Percentiles rank a stretch among this genome's conserved stretches.
phyloP scores from a whole-genome alignment of 768 basidiomycete genomes.

The Boletus pseudopeckii region DNA sequence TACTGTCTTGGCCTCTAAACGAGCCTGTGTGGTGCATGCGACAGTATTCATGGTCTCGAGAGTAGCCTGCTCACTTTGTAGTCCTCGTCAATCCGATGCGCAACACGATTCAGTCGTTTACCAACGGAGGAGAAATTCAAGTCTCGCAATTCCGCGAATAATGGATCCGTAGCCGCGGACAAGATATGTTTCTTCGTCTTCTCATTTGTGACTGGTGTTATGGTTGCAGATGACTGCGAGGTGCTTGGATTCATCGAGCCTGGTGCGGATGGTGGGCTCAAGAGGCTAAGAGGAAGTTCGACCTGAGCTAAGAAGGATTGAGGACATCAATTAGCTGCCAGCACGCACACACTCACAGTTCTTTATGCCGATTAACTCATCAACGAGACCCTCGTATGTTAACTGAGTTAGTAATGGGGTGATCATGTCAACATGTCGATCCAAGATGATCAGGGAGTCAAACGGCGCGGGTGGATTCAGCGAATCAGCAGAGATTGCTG shows the following conservation, averaged over 20 bases:
- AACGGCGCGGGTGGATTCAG: conserved; percentile 56
- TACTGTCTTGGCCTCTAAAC: conserved; percentile 85
- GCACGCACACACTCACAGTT: conserved; percentile 61
- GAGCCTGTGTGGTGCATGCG: conserved; percentile 46
- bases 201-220: conserved; percentile 61
- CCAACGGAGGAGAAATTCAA: conserved; percentile 91
- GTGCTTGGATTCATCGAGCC: conserved; percentile 37
- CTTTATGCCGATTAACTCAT: conserved; percentile 86
- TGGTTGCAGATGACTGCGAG: conserved; percentile 42
- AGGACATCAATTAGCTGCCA: background rate
- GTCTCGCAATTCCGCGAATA: conserved; percentile 83
- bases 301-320: conserved; percentile 55
- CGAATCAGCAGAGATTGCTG: conserved; percentile 37
- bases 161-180: conserved; percentile 70
- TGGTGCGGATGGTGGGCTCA: conserved; percentile 53
- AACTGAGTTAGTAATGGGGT: conserved; percentile 93
- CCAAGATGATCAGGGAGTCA: conserved; percentile 85
- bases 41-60: background rate
- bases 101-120: conserved; percentile 72
- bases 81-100: conserved; percentile 84
- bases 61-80: conserved; percentile 61
- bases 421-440: conserved; percentile 91
- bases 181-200: conserved; percentile 89
- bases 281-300: conserved; percentile 71
- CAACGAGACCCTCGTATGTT: conserved; percentile 94